Evolutionary conservation across 2,329 filamentous ascomycete species (phyloP), one percentile per base, ranked within the genome.

Genomic region (Thelonectria rubi): DNA sequence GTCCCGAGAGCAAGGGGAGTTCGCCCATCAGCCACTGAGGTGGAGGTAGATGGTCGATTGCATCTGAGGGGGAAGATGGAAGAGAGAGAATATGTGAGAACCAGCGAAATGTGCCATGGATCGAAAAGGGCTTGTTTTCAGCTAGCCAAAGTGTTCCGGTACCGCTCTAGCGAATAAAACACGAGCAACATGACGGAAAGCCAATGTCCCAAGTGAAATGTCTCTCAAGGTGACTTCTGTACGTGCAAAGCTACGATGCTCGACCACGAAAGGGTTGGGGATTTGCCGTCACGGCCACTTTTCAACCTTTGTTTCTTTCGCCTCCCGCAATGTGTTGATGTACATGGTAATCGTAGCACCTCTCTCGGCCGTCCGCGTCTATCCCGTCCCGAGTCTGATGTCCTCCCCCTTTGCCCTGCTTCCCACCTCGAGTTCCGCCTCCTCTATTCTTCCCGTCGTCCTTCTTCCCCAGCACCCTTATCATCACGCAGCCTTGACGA

Each of bases 401-500:
- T 15, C 17, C 14, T 15, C 11, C 34, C 34, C 21, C 20, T 26
- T 26, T 26, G 26, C 7, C 10, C 2, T 3, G 20, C 26, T 5
- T 24, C 24, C 26, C 26, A 9, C 7, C 26, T 30, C 8, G 5
- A 8, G 10, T 30, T 37, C 32, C 34, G n/a, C 4, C 5, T 49
- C 49, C n/a, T 24, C 32, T 26, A 20, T 56, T 21, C 17, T 4
- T 37, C 37, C 12, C 17, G 3, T 37, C 4, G 20, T 8, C 11
- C 10, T 40, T 39, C 30, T 40, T 56, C 47, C 6, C 21, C 3
- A 4, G 9, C 12, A 18, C 46, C 45, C 39, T 62, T 66, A 69
- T 68, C 69, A 69, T 68, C 69, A 65, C 48, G 62, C 24, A 39
- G 62, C 62, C 79, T 84, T 84, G 49, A 88, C 85, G 60, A 88